Evolutionary conservation across 2,329 filamentous ascomycete genomes (phyloP).

Genomic region (Alternaria panax): DNA sequence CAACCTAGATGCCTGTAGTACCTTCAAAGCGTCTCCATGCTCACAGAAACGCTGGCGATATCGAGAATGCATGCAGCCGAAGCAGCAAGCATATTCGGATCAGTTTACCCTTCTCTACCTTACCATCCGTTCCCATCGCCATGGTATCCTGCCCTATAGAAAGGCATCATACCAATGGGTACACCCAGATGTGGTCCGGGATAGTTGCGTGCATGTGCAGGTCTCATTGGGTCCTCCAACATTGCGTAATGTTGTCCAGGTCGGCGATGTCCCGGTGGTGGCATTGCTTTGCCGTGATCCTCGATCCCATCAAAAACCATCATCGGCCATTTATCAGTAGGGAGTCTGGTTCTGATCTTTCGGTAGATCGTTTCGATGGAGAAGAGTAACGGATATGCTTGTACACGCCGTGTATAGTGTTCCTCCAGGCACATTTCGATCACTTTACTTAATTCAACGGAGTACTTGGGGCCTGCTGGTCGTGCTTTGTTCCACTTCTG

Average conservation of each 20-base stretch:
- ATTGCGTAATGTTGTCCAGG: background rate
- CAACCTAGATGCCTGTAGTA: background rate
- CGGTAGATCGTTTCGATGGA: slow-evolving; percentile 4
- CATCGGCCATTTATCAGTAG: slow-evolving; percentile 2
- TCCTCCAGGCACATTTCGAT: slow-evolving; percentile 10
- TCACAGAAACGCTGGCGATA: background rate
- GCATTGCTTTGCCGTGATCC: background rate
- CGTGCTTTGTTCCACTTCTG: slow-evolving; percentile 7
- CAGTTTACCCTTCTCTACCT: background rate
- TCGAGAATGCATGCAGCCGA: background rate
- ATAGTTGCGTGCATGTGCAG: background rate
- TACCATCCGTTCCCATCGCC: background rate
- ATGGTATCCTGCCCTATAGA: background rate
- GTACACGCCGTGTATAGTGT: slow-evolving; percentile 1
- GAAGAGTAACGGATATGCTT: background rate
- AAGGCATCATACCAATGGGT: background rate
- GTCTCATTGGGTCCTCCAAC: background rate
- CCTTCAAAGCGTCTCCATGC: background rate
- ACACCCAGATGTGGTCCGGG: background rate
- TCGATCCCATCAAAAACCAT: slow-evolving; percentile 1
- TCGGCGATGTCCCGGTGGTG: slow-evolving; percentile 8
- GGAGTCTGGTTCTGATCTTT: background rate
- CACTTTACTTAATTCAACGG: slow-evolving; percentile 8
- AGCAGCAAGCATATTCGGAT: background rate
- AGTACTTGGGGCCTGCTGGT: slow-evolving; percentile 19